Evolutionary conservation across 2,329 filamentous ascomycete genomes (phyloP).

Genomic region (Zymoseptoria crescenta): DNA sequence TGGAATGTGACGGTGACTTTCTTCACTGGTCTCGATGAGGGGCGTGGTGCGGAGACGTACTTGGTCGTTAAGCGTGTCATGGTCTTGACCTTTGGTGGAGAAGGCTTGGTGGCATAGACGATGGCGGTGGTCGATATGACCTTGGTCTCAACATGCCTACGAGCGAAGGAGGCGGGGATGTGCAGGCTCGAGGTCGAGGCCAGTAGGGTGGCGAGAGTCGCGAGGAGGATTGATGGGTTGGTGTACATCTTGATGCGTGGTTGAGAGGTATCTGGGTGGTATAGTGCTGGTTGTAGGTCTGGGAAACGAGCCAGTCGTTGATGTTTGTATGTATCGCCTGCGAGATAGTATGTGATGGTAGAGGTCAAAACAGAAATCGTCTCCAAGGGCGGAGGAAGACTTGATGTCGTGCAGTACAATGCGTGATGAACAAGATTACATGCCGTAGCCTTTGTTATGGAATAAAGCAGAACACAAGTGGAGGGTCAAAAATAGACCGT

Average conservation of each 20-base stretch:
- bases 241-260: neutral
- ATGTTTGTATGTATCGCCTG: neutral
- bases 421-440: neutral
- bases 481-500: neutral
- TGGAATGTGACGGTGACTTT: neutral
- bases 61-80: neutral
- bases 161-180: neutral
- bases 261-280: neutral
- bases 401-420: neutral
- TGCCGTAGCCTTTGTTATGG: neutral
- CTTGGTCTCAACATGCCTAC: neutral
- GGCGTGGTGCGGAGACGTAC: neutral
- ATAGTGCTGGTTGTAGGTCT: neutral
- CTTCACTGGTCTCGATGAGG: neutral
- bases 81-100: neutral
- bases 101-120: neutral
- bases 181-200: neutral
- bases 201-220: neutral
- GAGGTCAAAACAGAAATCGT: neutral
- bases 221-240: neutral
- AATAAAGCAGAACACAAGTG: neutral
- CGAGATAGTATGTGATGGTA: neutral
- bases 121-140: neutral
- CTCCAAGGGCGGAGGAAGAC: neutral
- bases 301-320: neutral